A percentile compares a stretch with the other conserved stretches of the same genome.
Evolutionary conservation across 2,329 filamentous ascomycete genomes (phyloP).

Genomic region (Alternaria conjuncta): DNA sequence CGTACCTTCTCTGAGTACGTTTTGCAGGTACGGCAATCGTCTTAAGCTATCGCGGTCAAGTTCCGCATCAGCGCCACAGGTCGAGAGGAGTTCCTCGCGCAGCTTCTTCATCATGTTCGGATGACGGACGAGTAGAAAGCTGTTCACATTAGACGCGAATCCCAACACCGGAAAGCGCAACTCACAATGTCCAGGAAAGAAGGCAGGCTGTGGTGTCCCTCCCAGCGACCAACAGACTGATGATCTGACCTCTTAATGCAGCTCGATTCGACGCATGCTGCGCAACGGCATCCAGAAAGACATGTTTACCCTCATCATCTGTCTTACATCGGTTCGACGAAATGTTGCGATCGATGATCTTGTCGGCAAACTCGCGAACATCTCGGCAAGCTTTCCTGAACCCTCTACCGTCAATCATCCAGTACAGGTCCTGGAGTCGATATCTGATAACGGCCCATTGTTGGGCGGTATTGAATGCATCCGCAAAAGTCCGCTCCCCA

Average conservation of each 20-base stretch:
- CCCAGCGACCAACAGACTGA: conserved; percentile 81
- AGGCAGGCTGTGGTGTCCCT: conserved; percentile 86
- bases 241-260: conserved; percentile 72
- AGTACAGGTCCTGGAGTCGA: background rate
- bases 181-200: conserved; percentile 61
- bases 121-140: background rate
- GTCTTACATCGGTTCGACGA: background rate
- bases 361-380: background rate
- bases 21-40: background rate
- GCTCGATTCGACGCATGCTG: conserved; percentile 3
- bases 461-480: background rate
- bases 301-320: conserved; percentile 8
- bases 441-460: background rate
- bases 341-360: background rate
- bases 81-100: background rate
- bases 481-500: background rate
- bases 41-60: background rate
- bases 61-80: background rate
- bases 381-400: background rate
- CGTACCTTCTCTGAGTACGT: background rate
- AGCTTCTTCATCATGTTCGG: background rate
- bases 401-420: background rate
- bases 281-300: conserved; percentile 27
- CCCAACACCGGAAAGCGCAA: too few species aligned
- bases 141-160: background rate